Percentiles rank a stretch among this genome's conserved stretches.
Conservation (phyloP, 164 flowering plant species). For the Paratinospora sagittata region DNA sequence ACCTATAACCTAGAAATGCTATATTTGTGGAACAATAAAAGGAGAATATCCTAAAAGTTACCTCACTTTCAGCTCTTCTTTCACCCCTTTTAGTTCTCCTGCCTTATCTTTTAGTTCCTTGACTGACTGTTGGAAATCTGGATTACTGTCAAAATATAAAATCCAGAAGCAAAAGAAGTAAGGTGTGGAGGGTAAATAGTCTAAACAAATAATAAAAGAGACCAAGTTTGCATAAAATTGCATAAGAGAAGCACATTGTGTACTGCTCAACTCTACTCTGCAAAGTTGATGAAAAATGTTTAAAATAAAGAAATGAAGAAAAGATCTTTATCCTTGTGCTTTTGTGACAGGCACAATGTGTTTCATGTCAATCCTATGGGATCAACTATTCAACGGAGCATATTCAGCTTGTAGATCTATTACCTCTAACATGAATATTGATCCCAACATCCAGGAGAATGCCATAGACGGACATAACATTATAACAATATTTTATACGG, state of each 20-base stretch:
- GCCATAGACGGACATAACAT: too few species aligned
- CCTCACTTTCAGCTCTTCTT: slow-evolving; percentile 77
- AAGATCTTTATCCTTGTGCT: too few species aligned
- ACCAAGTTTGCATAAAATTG: not conserved
- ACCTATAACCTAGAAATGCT: slow-evolving; percentile 33
- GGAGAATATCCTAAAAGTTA: slow-evolving; percentile 27
- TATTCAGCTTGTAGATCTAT: too few species aligned
- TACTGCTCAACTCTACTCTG: too few species aligned
- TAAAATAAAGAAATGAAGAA: too few species aligned
- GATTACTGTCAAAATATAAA: slow-evolving; percentile 41
- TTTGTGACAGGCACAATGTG: too few species aligned
- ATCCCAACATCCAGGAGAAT: too few species aligned
- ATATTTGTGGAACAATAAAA: slow-evolving; percentile 4
- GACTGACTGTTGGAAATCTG: slow-evolving; percentile 61
- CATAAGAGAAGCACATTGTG: not conserved
- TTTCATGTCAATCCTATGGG: too few species aligned
- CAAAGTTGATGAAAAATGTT: too few species aligned
- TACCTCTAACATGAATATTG: too few species aligned
- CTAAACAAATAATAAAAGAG: not conserved
- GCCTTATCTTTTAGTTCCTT: slow-evolving; percentile 82
- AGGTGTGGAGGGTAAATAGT: not conserved
- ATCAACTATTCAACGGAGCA: too few species aligned
- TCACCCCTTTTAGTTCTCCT: slow-evolving; percentile 64
- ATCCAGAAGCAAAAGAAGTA: not conserved
- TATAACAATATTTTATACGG: too few species aligned